Evolutionary conservation across 2,329 filamentous ascomycete species (phyloP).

Genomic region (Calonectria pauciramosa): DNA sequence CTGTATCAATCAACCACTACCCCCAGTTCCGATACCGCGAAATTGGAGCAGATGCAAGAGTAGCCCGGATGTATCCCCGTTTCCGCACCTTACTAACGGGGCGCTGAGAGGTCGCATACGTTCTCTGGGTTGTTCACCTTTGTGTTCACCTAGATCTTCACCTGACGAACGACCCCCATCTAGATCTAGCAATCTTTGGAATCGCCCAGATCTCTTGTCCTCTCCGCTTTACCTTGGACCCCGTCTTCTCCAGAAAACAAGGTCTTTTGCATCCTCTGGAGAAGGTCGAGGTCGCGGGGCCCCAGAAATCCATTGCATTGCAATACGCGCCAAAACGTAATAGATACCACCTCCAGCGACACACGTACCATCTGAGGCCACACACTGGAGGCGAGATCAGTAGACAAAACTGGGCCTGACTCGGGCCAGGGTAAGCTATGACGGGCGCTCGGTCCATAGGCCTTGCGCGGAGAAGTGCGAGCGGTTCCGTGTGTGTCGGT

Average conservation of each 20-base stretch:
- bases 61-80: slow-evolving; percentile 1
- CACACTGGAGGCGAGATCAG: neutral
- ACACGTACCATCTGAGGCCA: slow-evolving; percentile 24
- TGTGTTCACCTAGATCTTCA: slow-evolving; percentile 23
- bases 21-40: slow-evolving; percentile 22
- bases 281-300: slow-evolving; percentile 40
- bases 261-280: slow-evolving; percentile 19
- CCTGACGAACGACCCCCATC: slow-evolving; percentile 5
- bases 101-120: neutral
- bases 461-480: neutral
- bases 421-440: slow-evolving; percentile 13
- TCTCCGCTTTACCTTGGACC: slow-evolving; percentile 21
- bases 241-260: slow-evolving; percentile 41
- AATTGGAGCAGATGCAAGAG: slow-evolving; percentile 15
- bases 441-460: neutral
- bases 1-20: neutral
- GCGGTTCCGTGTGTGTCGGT: neutral
- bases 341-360: slow-evolving; percentile 37
- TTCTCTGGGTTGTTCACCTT: slow-evolving; percentile 28
- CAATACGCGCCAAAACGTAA: slow-evolving; percentile 42
- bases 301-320: slow-evolving; percentile 36
- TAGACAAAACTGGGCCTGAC: slow-evolving; percentile 6
- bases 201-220: slow-evolving; percentile 11
- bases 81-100: neutral
- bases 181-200: slow-evolving; percentile 10